Base-by-base conservation (phyloP, 139 green algal genomes). In the Chlamydomonas eustigma region DNA sequence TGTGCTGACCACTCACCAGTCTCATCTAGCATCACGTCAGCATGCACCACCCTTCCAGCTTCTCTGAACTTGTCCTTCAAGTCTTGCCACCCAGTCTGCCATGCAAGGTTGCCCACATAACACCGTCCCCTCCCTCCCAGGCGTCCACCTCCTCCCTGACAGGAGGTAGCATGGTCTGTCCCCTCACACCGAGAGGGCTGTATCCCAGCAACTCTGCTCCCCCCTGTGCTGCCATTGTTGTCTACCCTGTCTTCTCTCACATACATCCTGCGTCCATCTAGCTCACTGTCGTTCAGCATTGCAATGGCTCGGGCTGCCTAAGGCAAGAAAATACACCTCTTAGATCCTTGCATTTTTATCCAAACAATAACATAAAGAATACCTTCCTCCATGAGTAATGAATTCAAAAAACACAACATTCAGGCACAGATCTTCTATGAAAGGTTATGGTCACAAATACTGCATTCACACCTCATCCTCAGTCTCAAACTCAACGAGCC, bases 21-120 rank as follows among this genome's bases (percentile, higher is more conserved):
- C 18, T 70, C 89, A 71, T 93, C 89, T 33, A 84, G 82, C 80
- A 93, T 93, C 12, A 97, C 93, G 83, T 97, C 96, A 50, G 92
- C 87, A 78, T 96, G 97, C 6, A 96, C 93, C 2, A 97, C 93
- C 28, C 83, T 91, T 64, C 93, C 93, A 51, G 78, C 83, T 66
- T 93, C 84, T 4, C 90, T 73, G 85, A 97, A 97, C 80, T 91
- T 90, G 81, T 98, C 93, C 74, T 84, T 84, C 5, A 84, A 78
- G 76, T 87, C 82, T 76, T 84, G 78, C 92, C 92, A 97, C 30
- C 83, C 91, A 1, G 92, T 97, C 36, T 86, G 82, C 91, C 91
- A 98, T 3, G 90, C 88, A 38, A 98, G 86, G 88, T 98, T 98
- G 71, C 81, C 85, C 0, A 97, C 91, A 78, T 91, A 98, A 81